Percentiles rank a stretch among this genome's conserved stretches.
phyloP scores from a whole-genome alignment of 1,139 yeast genomes.

The Cylindricascospora bacillispora region DNA sequence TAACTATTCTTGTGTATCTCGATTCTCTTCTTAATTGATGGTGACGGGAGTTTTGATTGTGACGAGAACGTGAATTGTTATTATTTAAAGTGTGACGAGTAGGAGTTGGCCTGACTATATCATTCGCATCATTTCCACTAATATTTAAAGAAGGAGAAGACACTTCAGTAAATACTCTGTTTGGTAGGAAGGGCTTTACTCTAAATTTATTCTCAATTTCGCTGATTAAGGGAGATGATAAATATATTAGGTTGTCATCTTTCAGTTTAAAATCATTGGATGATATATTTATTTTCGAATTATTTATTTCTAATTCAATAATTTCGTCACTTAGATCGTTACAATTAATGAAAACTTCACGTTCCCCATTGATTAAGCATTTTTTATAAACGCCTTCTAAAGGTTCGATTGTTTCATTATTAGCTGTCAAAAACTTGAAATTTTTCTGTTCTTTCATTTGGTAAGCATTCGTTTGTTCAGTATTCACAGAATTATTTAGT shows the following conservation, averaged over 20 bases:
- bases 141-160: no score
- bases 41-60: no score
- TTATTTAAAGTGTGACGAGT: no score
- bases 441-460: slow-evolving; percentile 6
- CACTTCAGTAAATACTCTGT: no score
- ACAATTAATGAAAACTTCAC: slow-evolving; percentile 11
- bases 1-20: no score
- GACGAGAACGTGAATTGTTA: no score
- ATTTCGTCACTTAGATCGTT: slow-evolving; percentile 7
- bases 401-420: slow-evolving; percentile 5
- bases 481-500: no score
- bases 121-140: no score
- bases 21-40: no score
- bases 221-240: slow-evolving; percentile 3
- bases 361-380: slow-evolving; percentile 12
- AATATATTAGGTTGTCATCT: slow-evolving; percentile 7
- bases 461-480: no score
- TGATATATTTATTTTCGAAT: slow-evolving; percentile 5
- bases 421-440: slow-evolving; percentile 1
- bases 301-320: slow-evolving; percentile 5
- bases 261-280: slow-evolving; percentile 9
- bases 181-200: not conserved
- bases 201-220: not conserved
- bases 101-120: no score
- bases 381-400: slow-evolving; percentile 9